phyloP scores from a whole-genome alignment of 257 asterid genomes.

The Gentiana dahurica region DNA sequence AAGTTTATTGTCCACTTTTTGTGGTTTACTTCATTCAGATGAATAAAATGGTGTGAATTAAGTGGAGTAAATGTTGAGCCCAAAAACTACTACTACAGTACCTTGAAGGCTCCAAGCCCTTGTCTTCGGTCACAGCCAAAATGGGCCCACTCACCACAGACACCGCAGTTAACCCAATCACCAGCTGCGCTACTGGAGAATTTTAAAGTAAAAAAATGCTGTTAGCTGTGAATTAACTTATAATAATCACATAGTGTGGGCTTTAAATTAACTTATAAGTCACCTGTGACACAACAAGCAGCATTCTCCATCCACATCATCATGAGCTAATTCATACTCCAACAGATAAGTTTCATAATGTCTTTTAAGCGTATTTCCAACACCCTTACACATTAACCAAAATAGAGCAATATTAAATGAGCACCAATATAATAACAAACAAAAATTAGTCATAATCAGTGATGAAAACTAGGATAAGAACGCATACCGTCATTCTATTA shows the following conservation, averaged over 20 bases:
- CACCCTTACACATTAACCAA: constrained; percentile 55
- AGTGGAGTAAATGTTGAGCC: too few relatives aligned
- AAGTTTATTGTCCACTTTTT: too few relatives aligned
- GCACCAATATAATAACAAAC: neutral
- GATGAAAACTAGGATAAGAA: constrained; percentile 7
- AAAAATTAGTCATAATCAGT: neutral
- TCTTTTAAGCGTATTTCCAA: constrained; percentile 93
- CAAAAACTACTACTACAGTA: constrained; percentile 9
- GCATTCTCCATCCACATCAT: constrained; percentile 98
- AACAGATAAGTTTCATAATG: constrained; percentile 95
- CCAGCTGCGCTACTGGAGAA: constrained; percentile 96
- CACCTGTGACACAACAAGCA: constrained; percentile 97
- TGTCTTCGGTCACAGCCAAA: constrained; percentile 95
- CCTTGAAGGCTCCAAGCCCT: constrained; percentile 98
- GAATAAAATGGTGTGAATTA: too few relatives aligned
- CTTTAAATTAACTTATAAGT: neutral
- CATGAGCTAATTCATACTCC: constrained; percentile 98
- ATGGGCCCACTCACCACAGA: constrained; percentile 99
- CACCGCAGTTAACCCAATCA: constrained; percentile 98
- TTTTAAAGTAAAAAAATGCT: constrained; percentile 5
- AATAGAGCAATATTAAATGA: neutral
- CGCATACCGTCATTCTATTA: constrained; percentile 83
- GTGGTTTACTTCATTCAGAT: too few relatives aligned
- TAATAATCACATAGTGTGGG: too few relatives aligned
- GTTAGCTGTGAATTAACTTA: constrained; percentile 18